phyloP scores from a whole-genome alignment of 192 early-diverging fungal genomes.

The Entomortierella chlamydospora region DNA sequence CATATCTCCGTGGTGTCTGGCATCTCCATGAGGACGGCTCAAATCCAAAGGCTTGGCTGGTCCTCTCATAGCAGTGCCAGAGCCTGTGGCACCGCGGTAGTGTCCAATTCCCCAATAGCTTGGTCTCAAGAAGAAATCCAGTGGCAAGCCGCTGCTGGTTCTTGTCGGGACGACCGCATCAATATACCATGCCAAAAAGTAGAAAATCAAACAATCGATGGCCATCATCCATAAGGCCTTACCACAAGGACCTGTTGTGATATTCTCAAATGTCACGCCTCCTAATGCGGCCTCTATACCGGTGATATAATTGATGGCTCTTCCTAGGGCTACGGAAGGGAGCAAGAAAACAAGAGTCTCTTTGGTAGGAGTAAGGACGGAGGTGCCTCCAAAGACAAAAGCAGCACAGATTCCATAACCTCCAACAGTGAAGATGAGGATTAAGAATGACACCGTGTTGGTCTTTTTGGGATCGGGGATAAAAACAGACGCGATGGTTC shows the following conservation, averaged over 20 bases:
- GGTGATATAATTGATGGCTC: constrained; percentile 53
- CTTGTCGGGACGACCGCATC: constrained; percentile 56
- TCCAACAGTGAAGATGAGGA: constrained; percentile 30
- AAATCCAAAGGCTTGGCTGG: background rate
- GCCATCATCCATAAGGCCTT: constrained; percentile 52
- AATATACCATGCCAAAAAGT: constrained; percentile 63
- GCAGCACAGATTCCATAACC: constrained; percentile 33
- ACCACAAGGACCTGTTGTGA: constrained; percentile 29
- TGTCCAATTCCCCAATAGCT: constrained; percentile 56
- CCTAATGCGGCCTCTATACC: constrained; percentile 37
- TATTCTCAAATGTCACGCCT: constrained; percentile 41
- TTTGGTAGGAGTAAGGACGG: constrained; percentile 6
- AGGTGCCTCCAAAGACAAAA: constrained; percentile 33
- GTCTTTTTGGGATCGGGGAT: constrained; percentile 51
- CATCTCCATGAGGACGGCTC: background rate
- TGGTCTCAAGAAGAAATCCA: constrained; percentile 55
- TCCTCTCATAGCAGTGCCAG: background rate
- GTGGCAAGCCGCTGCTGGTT: constrained; percentile 42
- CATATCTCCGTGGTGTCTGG: constrained; percentile 39
- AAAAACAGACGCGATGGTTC: constrained; percentile 38
- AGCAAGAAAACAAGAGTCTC: constrained; percentile 46
- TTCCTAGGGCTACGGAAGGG: constrained; percentile 45
- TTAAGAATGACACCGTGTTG: constrained; percentile 27
- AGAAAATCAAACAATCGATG: constrained; percentile 46
- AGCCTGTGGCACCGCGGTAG: constrained; percentile 5